phyloP scores from a whole-genome alignment of 306 rosid genomes.

The Lagenaria siceraria region DNA sequence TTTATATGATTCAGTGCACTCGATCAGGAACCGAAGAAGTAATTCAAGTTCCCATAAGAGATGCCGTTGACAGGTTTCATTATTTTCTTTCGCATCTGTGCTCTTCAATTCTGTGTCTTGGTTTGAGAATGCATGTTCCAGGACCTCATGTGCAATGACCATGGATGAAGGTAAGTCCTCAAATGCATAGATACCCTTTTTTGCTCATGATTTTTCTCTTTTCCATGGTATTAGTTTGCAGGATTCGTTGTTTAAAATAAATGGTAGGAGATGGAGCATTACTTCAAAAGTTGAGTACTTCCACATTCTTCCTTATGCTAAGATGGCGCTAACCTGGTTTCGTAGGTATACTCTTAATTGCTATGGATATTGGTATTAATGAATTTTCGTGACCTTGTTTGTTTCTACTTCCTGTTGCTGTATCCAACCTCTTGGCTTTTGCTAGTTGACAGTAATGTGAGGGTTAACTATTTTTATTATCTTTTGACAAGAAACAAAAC shows the following conservation, averaged over 20 bases:
- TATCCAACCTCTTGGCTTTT: not conserved
- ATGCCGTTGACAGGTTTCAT: constrained; percentile 41
- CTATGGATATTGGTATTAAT: not conserved
- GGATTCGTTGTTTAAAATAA: constrained; percentile 52
- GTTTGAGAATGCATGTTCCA: not conserved
- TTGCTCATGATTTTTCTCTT: constrained; percentile 9
- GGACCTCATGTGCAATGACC: not conserved
- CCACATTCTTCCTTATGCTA: constrained; percentile 74
- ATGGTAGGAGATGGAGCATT: constrained; percentile 34
- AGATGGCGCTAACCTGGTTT: constrained; percentile 44
- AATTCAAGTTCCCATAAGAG: constrained; percentile 39
- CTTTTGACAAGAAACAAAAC: no score
- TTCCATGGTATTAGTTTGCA: constrained; percentile 43
- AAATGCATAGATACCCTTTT: not conserved
- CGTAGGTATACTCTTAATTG: constrained; percentile 30
- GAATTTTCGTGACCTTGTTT: not conserved
- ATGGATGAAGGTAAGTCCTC: not conserved
- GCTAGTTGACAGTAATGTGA: not conserved
- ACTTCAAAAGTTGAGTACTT: constrained; percentile 53
- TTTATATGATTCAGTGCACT: constrained; percentile 53
- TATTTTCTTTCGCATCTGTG: not conserved
- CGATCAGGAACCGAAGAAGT: constrained; percentile 15
- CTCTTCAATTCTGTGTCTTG: constrained; percentile 5
- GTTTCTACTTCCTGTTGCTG: not conserved
- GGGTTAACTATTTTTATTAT: not conserved